Conservation (phyloP, 2,329 filamentous ascomycete genomes). For the Neurospora crassa region DNA sequence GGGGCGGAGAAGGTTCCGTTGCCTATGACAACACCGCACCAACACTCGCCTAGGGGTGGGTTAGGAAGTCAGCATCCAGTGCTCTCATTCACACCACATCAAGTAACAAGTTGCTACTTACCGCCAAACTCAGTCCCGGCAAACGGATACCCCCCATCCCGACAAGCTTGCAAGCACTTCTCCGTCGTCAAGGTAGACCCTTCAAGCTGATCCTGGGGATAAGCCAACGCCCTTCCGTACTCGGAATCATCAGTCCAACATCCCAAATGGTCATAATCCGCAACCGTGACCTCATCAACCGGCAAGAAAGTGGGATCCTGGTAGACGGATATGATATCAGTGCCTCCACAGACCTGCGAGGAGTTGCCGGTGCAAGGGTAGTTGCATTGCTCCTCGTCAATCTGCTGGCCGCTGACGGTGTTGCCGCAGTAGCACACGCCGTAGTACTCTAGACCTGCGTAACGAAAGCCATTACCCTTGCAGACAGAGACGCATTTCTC, state of each 20-base stretch:
- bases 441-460: conserved; percentile 42
- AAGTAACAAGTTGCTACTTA: conserved; percentile 6
- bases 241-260: conserved; percentile 44
- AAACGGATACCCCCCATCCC: conserved; percentile 34
- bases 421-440: conserved; percentile 44
- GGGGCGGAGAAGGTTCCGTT: conserved; percentile 31
- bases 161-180: conserved; percentile 33
- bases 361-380: conserved; percentile 42
- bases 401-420: conserved; percentile 40
- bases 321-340: conserved; percentile 36
- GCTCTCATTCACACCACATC: not conserved
- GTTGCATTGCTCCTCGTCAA: conserved; percentile 45
- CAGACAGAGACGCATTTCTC: conserved; percentile 38
- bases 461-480: conserved; percentile 41
- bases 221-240: conserved; percentile 35
- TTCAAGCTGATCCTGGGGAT: conserved; percentile 29
- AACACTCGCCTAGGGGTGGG: conserved; percentile 29
- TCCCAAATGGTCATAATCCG: conserved; percentile 49
- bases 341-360: conserved; percentile 36
- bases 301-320: conserved; percentile 38
- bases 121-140: conserved; percentile 38
- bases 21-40: conserved; percentile 43
- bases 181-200: conserved; percentile 30
- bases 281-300: conserved; percentile 35
- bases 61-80: not conserved